Evolutionary conservation across 495 filamentous ascomycete genomes (phyloP).

Genomic region (Annulohypoxylon stygium): DNA sequence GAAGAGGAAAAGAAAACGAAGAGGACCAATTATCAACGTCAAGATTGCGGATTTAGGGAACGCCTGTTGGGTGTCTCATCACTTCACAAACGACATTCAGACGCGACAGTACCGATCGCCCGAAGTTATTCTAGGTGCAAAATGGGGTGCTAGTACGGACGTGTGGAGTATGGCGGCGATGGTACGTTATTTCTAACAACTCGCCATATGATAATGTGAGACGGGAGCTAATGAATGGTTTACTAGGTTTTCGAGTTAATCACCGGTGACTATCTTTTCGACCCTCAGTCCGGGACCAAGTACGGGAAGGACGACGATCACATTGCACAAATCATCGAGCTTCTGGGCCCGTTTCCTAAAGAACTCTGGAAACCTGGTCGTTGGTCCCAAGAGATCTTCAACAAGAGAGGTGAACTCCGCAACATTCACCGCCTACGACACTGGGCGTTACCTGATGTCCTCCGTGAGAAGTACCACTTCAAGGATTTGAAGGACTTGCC

Average conservation of each 20-base stretch:
- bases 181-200: conserved; percentile 67
- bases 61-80: conserved; percentile 97
- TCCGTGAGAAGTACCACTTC: conserved; percentile 98
- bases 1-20: conserved; percentile 66
- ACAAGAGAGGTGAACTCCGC: conserved; percentile 94
- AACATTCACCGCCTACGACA: conserved; percentile 98
- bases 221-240: conserved; percentile 12
- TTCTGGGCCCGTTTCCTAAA: conserved; percentile 93
- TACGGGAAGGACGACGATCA: conserved; percentile 99
- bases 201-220: background rate
- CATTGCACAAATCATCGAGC: conserved; percentile 98
- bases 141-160: conserved; percentile 98
- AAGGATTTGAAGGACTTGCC: conserved; percentile 64
- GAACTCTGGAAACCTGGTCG: conserved; percentile 90
- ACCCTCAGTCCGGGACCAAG: conserved; percentile 98
- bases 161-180: conserved; percentile 99
- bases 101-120: conserved; percentile 97
- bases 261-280: conserved; percentile 98
- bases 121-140: conserved; percentile 95
- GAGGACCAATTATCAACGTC: conserved; percentile 85
- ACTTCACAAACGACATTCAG: conserved; percentile 99
- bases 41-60: conserved; percentile 99
- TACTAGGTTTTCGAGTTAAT: conserved; percentile 94
- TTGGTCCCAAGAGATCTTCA: conserved; percentile 99
- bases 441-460: conserved; percentile 94